Evolutionary conservation across 2,329 filamentous ascomycete genomes (phyloP).

Genomic region (Aspergillus bombycis): DNA sequence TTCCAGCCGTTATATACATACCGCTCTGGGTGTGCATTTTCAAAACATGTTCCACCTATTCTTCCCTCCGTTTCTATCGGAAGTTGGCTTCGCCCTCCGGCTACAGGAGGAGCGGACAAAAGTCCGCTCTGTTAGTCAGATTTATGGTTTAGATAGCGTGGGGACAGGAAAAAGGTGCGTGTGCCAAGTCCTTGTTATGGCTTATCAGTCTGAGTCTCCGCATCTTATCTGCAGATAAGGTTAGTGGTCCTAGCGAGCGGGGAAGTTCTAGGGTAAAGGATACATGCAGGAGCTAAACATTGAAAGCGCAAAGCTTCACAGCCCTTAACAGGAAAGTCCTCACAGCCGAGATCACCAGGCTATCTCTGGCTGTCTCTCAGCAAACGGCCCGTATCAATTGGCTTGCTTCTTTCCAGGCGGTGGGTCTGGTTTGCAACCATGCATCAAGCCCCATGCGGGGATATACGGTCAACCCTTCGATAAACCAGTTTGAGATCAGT

Average conservation of each 20-base stretch:
- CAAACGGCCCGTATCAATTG: not conserved
- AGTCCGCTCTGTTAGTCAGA: slow-evolving; percentile 5
- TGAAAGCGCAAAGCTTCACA: not conserved
- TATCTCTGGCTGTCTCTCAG: not conserved
- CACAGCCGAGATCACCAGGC: not conserved
- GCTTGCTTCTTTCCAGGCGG: not conserved
- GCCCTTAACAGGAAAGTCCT: not conserved
- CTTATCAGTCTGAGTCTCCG: not conserved
- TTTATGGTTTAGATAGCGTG: not conserved
- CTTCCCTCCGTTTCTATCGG: not conserved
- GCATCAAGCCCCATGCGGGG: not conserved
- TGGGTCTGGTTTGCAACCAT: not conserved
- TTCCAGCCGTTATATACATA: not conserved
- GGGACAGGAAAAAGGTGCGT: not conserved
- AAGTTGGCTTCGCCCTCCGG: not conserved
- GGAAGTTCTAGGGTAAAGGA: not conserved
- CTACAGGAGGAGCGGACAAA: slow-evolving; percentile 5
- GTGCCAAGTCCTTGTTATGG: not conserved
- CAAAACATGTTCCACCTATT: not conserved
- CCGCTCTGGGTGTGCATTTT: not conserved
- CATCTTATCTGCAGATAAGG: not conserved
- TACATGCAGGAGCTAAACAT: not conserved
- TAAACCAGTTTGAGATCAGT: not conserved
- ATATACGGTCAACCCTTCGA: not conserved
- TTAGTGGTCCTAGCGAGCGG: not conserved